Evolutionary conservation across 2,329 filamentous ascomycete genomes (phyloP), one percentile per base, ranked within the genome.

Genomic region (Onygenales sp.): DNA sequence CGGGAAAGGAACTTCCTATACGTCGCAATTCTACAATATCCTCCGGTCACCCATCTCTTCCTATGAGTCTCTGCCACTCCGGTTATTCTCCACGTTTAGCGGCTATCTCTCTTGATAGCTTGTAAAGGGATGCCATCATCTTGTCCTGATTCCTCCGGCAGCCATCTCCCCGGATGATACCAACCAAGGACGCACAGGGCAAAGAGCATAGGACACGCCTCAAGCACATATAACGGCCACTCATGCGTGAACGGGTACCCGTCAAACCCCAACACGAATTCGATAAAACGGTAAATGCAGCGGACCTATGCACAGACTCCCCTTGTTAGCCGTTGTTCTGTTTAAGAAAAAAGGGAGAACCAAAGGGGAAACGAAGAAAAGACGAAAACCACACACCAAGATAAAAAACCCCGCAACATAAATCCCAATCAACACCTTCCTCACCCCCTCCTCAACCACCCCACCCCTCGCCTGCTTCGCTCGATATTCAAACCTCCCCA

Each of bases 201-300:
- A 36, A 57, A 73, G 63, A 66, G 50, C 61, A 58, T 62, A 0
- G 77, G 76, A 6, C 77, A 54, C 0, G 73, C 70, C 55, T 80
- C 78, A 11, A 80, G 74, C 2, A 72, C 69, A 68, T 76, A 80
- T 53, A 80, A 75, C 32, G 75, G 73, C 73, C 77, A 79, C 56
- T 80, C 77, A 21, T 76, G 72, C 3, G 61, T 67, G 58, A 78
- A 77, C 1, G 74, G 64, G 57, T 80, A 80, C 13, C 72, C 70
- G 6, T 77, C 63, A n/a, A 74, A 74, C 0, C 77, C 77, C 37
- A 77, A 69, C 0, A 74, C 72, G 55, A 79, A 80, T 57, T 81
- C 77, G 47, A 77, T 69, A 3, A 77, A 71, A n/a, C 77, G 73
- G 55, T 77, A 81, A 32, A 79, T 68, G n/a, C 74, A 78, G 11